Percentiles rank a stretch among this genome's conserved stretches.
These are phyloP conservation scores for Quercus aquifolioides DNA, from an alignment of 306 rosid genomes.

Conservation along the genomic window DNA sequence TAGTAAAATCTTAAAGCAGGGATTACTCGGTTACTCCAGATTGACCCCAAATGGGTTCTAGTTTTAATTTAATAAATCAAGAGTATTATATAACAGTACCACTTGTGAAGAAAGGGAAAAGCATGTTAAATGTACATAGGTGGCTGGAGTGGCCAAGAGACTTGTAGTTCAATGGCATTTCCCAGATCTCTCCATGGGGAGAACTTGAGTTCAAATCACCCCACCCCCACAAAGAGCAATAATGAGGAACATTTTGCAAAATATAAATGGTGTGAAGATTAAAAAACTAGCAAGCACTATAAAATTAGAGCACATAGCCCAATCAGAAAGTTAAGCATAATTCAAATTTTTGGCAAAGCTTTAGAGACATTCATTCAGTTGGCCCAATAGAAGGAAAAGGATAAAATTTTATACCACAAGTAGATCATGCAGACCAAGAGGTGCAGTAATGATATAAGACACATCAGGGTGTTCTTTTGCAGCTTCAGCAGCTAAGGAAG, in stretches of 20 bases:
- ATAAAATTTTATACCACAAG: conserved; percentile 66
- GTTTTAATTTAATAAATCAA: neutral
- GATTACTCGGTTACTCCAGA: neutral
- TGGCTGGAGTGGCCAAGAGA: no score
- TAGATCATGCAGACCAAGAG: conserved; percentile 77
- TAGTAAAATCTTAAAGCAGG: neutral
- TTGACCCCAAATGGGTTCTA: neutral
- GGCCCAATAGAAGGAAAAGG: neutral
- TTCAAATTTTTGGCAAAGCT: neutral
- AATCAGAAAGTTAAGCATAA: conserved; percentile 1
- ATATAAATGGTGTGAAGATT: neutral
- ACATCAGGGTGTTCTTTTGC: conserved; percentile 77
- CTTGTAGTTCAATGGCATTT: no score
- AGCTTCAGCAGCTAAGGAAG: conserved; percentile 84
- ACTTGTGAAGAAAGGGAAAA: no score
- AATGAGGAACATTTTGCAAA: neutral
- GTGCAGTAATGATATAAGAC: conserved; percentile 71
- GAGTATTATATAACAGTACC: no score
- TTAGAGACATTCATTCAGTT: neutral
- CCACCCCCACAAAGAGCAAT: no score
- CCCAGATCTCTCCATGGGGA: no score
- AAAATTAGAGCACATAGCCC: neutral
- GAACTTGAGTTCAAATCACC: no score
- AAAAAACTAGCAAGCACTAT: neutral
- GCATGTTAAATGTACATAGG: no score